Percentiles rank a stretch among this genome's conserved stretches.
phyloP scores from a whole-genome alignment of 2,329 filamentous ascomycete species.

The Penicillium occitanis region DNA sequence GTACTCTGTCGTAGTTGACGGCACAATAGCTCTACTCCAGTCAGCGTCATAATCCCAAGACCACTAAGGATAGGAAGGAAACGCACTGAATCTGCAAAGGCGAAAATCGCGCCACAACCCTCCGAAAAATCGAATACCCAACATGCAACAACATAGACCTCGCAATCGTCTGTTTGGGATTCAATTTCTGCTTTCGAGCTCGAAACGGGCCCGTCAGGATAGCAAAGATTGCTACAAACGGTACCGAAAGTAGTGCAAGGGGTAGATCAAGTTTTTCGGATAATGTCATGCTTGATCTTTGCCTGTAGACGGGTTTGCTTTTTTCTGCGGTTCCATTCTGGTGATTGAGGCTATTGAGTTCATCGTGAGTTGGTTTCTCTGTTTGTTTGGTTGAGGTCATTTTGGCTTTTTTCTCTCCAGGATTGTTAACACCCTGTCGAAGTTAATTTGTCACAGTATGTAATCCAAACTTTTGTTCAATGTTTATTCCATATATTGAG shows the following conservation, averaged over 20 bases:
- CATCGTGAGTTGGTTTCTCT: background rate
- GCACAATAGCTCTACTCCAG: slow-evolving; percentile 4
- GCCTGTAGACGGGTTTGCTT: background rate
- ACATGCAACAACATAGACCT: slow-evolving; percentile 35
- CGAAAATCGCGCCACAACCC: slow-evolving; percentile 32
- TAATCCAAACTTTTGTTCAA: background rate
- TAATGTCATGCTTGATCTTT: slow-evolving; percentile 17
- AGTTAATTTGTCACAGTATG: background rate
- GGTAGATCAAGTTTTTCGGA: slow-evolving; percentile 17
- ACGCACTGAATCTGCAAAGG: slow-evolving; percentile 35
- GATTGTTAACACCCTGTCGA: background rate
- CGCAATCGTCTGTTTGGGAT: slow-evolving; percentile 24
- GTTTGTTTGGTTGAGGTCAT: background rate
- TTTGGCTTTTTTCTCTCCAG: background rate
- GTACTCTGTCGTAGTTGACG: slow-evolving; percentile 14
- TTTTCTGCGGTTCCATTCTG: background rate
- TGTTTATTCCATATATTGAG: background rate
- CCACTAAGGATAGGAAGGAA: background rate
- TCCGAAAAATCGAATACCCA: slow-evolving; percentile 37
- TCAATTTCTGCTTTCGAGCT: slow-evolving; percentile 17
- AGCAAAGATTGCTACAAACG: slow-evolving; percentile 16
- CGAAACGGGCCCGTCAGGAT: slow-evolving; percentile 19
- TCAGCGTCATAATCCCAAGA: background rate
- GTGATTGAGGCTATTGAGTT: background rate
- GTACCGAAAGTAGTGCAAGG: slow-evolving; percentile 10